Conservation (phyloP, 371 early-diverging fungal genomes). For the Umbelopsis sp. region DNA sequence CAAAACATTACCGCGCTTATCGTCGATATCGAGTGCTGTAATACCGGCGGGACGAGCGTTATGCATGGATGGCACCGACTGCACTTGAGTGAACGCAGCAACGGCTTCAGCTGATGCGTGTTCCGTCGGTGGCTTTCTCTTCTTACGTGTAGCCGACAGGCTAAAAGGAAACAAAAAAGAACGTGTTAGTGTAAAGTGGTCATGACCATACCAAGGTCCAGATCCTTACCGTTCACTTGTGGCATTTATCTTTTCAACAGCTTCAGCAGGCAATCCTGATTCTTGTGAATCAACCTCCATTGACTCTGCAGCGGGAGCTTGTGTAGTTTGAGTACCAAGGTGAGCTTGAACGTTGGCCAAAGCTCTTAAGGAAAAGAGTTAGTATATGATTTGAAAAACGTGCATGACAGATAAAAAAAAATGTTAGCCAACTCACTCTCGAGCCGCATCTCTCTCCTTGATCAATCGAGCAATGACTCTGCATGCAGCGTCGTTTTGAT, state of each 20-base stretch:
- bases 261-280: slow-evolving; percentile 50
- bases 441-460: slow-evolving; percentile 89
- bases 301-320: slow-evolving; percentile 58
- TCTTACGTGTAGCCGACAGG: slow-evolving; percentile 76
- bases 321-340: slow-evolving; percentile 49
- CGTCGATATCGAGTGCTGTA: slow-evolving; percentile 70
- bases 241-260: slow-evolving; percentile 60
- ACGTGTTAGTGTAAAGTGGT: not conserved
- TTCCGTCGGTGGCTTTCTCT: slow-evolving; percentile 84
- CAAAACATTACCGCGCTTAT: slow-evolving; percentile 64
- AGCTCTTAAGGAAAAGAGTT: slow-evolving; percentile 41
- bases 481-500: slow-evolving; percentile 94
- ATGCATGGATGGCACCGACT: slow-evolving; percentile 71
- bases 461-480: slow-evolving; percentile 92
- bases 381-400: not conserved
- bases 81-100: slow-evolving; percentile 56
- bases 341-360: slow-evolving; percentile 75
- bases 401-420: not conserved
- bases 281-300: slow-evolving; percentile 60
- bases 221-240: slow-evolving; percentile 57
- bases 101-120: slow-evolving; percentile 73
- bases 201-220: not conserved
- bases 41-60: slow-evolving; percentile 80
- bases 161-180: slow-evolving; percentile 22
- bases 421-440: slow-evolving; percentile 58